Percentiles rank a stretch among this genome's conserved stretches.
Conservation (phyloP, 2,329 filamentous ascomycete species). For the Huntiella abstrusa region DNA sequence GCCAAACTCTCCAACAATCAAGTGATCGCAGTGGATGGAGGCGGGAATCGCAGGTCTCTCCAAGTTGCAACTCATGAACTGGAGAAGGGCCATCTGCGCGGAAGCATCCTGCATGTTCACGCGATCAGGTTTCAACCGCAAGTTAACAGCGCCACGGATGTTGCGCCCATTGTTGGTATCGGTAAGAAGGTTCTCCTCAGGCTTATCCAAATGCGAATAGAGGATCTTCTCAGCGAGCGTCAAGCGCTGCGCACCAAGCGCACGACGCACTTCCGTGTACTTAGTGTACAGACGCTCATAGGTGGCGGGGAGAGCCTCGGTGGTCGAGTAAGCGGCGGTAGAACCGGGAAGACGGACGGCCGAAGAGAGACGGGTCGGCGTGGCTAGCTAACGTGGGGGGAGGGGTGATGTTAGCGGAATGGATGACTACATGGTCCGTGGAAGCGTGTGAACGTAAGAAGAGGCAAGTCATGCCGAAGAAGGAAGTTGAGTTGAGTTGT, state of each 20-base stretch:
- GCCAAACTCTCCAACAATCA: conserved; percentile 90
- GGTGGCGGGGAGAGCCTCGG: conserved; percentile 39
- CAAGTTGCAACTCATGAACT: conserved; percentile 95
- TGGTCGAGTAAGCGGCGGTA: conserved; percentile 22
- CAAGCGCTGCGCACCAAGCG: conserved; percentile 49
- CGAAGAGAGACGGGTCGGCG: conserved; percentile 16
- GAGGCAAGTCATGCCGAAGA: not conserved
- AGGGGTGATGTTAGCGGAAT: not conserved
- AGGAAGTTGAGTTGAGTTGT: not conserved
- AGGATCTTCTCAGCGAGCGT: conserved; percentile 96
- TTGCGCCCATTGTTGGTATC: conserved; percentile 67
- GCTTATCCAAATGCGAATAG: conserved; percentile 82
- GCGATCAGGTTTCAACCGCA: conserved; percentile 92
- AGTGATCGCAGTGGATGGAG: conserved; percentile 96
- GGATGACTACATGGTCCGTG: not conserved
- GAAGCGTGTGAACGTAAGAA: not conserved
- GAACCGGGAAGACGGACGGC: conserved; percentile 15
- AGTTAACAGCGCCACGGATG: conserved; percentile 72
- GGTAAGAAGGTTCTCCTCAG: conserved; percentile 69
- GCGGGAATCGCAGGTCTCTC: conserved; percentile 81
- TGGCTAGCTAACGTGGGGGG: conserved; percentile 10
- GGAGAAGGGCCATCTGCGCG: conserved; percentile 91
- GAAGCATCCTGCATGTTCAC: conserved; percentile 99
- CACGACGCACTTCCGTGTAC: conserved; percentile 53
- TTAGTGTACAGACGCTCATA: conserved; percentile 67